Percentiles rank a stretch among this genome's conserved stretches.
Evolutionary conservation across 2,329 filamentous ascomycete species (phyloP).

Genomic region (Huntiella bhutanensis): DNA sequence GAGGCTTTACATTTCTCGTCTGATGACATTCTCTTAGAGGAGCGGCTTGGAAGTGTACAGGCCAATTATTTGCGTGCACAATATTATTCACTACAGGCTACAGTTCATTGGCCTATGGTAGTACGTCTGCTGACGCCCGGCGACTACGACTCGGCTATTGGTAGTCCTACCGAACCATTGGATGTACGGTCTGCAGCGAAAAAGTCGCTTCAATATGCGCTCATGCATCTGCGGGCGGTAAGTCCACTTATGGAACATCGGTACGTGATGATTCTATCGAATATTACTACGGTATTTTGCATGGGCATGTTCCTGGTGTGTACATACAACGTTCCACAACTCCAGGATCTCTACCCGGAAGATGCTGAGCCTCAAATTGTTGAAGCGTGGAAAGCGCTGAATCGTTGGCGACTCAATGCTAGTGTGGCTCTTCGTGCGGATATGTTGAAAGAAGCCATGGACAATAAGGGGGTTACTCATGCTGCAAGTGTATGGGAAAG

Average conservation of each 20-base stretch:
- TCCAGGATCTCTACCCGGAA: constrained; percentile 11
- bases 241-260: constrained; percentile 12
- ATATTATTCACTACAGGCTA: constrained; percentile 13
- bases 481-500: too few relatives aligned
- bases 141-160: neutral
- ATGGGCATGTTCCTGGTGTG: constrained; percentile 13
- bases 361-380: constrained; percentile 4
- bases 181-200: constrained; percentile 2
- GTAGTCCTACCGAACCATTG: neutral
- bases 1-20: neutral
- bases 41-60: neutral
- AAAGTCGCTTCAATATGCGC: constrained; percentile 7
- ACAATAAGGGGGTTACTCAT: neutral
- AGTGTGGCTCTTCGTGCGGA: constrained; percentile 2
- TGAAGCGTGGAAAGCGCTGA: constrained; percentile 6
- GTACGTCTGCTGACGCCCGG: constrained; percentile 11
- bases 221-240: constrained; percentile 12
- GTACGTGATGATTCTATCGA: constrained; percentile 13
- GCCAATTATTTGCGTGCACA: constrained; percentile 12
- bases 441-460: neutral
- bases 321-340: constrained; percentile 6
- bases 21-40: constrained; percentile 10
- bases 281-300: constrained; percentile 11
- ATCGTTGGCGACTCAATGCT: constrained; percentile 6
- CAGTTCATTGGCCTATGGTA: constrained; percentile 13